Evolutionary conservation across 257 asterid species (phyloP), one percentile per base, ranked within the genome.

Genomic region (Penstemon davidsonii): DNA sequence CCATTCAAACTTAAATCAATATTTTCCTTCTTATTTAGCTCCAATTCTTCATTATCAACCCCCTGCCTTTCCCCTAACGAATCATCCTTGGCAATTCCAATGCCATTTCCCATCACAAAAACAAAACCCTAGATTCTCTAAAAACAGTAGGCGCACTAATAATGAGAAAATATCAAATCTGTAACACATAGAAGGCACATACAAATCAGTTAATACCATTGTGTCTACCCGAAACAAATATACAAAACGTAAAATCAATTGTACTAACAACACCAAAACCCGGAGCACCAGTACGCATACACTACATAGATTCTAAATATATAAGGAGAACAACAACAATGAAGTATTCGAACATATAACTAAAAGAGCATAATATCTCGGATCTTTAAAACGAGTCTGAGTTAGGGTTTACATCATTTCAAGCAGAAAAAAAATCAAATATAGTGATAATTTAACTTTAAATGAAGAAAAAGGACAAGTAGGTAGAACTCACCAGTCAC

Each of bases 21-120:
- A 58, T 41, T 78, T 47, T 78, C 79, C 58, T 82, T 76, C 5
- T 9, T 62, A 55, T 64, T 71, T 2, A 59, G 68, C 53, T 72
- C 84, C 40, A 56, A 11, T 62, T 58, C 68, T 62, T 70, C 84
- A 75, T 57, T 67, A 42, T 75, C 67, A 36, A 56, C 79, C 57
- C 74, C 79, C 18, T 72, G 69, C 61, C 67, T 68, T 77, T 78
- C 87, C 66, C 70, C 85, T 59, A 77, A 51, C 71, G 53, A 80
- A 67, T 73, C 73, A 63, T 58, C 87, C 60, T 68, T 81, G 19
- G 62, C 81, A 80, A 68, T 55, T 73, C 74, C 80, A 66, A 62
- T 73, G 73, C 77, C 89, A 68, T 80, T 85, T 78, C 86, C 98
- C 96, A 88, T 92, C 81, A 66, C 73, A 73, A 76, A 69, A 65